Evolutionary conservation across 768 basidiomycete genomes (phyloP).

Genomic region (Brasilioporus rufonigricans): DNA sequence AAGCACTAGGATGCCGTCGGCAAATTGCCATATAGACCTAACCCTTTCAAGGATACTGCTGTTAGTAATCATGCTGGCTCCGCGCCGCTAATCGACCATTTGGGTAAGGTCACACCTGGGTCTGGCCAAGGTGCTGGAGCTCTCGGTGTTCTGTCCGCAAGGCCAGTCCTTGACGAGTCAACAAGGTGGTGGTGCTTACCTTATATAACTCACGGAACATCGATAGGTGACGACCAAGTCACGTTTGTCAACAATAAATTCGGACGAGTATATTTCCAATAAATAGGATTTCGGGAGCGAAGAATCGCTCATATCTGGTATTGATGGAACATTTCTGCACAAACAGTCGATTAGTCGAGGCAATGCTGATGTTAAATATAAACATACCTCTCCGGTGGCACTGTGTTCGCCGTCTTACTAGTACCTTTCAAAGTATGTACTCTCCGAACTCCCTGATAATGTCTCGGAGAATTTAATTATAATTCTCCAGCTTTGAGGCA

Average conservation of each 20-base stretch:
- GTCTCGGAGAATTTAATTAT: constrained; percentile 97
- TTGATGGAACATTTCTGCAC: constrained; percentile 87
- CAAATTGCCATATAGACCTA: constrained; percentile 16
- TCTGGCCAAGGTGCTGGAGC: too few relatives aligned
- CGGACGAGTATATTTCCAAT: constrained; percentile 97
- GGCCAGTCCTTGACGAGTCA: too few relatives aligned
- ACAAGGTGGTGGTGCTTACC: background rate
- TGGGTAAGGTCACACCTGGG: background rate
- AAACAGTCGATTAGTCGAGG: constrained; percentile 3
- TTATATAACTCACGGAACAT: background rate
- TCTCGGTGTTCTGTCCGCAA: too few relatives aligned
- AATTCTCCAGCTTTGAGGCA: constrained; percentile 89
- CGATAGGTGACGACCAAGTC: constrained; percentile 77
- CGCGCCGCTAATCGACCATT: too few relatives aligned
- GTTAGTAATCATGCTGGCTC: background rate
- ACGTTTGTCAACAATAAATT: too few relatives aligned
- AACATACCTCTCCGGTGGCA: constrained; percentile 82
- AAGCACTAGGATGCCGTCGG: background rate
- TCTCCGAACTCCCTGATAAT: constrained; percentile 99
- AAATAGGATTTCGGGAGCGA: constrained; percentile 99
- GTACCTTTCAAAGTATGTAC: constrained; percentile 94
- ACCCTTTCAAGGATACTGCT: background rate
- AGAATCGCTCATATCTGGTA: constrained; percentile 77
- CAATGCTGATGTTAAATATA: background rate
- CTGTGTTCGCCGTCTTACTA: constrained; percentile 78